Evolutionary conservation across 169 alveolate genomes (phyloP).

Genomic region (Plasmodium coatneyi): DNA sequence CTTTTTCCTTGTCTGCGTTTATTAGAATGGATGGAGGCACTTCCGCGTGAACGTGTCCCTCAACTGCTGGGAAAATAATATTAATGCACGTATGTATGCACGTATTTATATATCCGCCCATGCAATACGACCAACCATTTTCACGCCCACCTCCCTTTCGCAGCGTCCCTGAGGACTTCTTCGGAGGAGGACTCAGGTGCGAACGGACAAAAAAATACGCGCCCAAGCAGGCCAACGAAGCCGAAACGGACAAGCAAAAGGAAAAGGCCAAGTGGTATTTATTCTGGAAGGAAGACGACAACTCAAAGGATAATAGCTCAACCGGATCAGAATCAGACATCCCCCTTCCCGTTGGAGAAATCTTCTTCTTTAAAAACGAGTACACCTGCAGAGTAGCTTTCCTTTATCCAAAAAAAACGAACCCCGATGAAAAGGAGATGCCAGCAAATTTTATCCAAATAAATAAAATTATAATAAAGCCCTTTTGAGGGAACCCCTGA

Average conservation of each 20-base stretch:
- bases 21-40: not conserved
- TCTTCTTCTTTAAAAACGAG: constrained; percentile 42
- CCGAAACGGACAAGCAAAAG: not conserved
- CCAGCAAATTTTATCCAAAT: constrained; percentile 61
- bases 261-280: constrained; percentile 42
- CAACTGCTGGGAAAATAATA: not conserved
- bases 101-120: not conserved
- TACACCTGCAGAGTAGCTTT: constrained; percentile 60
- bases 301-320: not conserved
- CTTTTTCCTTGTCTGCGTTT: not conserved
- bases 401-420: constrained; percentile 3
- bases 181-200: constrained; percentile 56
- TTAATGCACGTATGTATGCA: not conserved
- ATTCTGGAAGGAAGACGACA: constrained; percentile 62
- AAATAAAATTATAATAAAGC: constrained; percentile 41
- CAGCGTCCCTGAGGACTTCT: constrained; percentile 62
- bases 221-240: not conserved
- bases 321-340: not conserved
- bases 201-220: not conserved
- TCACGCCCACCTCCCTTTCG: not conserved
- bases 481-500: not conserved
- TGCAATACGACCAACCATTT: not conserved
- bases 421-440: not conserved
- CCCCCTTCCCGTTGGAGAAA: constrained; percentile 60
- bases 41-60: not conserved